Base-by-base conservation (phyloP, 176 grass and related monocot genomes). In the Lolium multiflorum region DNA sequence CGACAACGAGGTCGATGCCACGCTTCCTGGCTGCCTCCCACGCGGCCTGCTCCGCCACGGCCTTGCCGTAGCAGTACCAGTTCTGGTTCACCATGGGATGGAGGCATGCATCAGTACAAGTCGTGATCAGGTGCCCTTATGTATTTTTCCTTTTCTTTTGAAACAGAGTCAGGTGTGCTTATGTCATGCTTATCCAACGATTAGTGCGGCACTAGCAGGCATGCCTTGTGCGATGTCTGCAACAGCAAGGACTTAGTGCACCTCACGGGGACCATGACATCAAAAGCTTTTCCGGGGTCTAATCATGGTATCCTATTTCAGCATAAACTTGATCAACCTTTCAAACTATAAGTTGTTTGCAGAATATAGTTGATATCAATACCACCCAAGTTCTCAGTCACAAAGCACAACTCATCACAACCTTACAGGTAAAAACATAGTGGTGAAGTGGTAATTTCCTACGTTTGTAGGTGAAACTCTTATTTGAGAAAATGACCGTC, bases 61-160 rank as follows among this genome's bases (percentile, higher is more conserved):
- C 84, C 83, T 99, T 99, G 26, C 94, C 94, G 82, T 94, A 94
- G 86, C 97, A 99, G 85, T 99, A 99, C 97, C 97, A 99, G 56
- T 99, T 99, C 92, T 99, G 77, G 17, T n/a, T 11, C 79, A 68
- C 16, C 14, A 22, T 0, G 7, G 16, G 6, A 54, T 54, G 4
- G 18, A 31, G 28, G 26, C 18, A 15, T 81, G 26, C 18, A 15
- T 81, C 15, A 9, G 58, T 8, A 12, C 15, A 61, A 51, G 4
- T 82, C 52, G 35, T 38, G 37, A 25, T 79, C 63, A 69, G 63
- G 63, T 38, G 3, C 11, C 15, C 11, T 39, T 7, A 55, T 39
- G 44, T 73, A 62, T 15, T 16, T 14, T 63, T 65, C 11, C 15
- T 35, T 7, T 35, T 15, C 0, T 31, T 64, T 28, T 22, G 11